Percentiles rank a stretch among this genome's conserved stretches.
Evolutionary conservation across 306 rosid species (phyloP).

Genomic region (Biancaea sappan): DNA sequence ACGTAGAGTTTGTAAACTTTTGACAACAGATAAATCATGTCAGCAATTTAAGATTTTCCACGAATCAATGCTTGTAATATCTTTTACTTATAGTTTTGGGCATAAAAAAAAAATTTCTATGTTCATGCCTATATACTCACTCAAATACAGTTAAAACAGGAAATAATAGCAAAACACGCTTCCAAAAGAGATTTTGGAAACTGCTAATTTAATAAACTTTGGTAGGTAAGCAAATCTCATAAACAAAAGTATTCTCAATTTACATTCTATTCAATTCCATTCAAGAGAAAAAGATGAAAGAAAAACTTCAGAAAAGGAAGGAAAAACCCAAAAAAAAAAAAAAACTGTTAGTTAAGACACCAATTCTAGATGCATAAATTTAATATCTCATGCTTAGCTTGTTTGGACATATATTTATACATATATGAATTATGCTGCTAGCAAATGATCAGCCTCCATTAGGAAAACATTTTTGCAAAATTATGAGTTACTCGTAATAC

Average conservation of each 20-base stretch:
- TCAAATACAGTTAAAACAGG: background rate
- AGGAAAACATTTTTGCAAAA: background rate
- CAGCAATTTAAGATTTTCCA: background rate
- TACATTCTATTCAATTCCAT: background rate
- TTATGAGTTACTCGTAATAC: background rate
- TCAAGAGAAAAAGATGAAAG: background rate
- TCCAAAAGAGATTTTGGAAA: slow-evolving; percentile 3
- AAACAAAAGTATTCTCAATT: background rate
- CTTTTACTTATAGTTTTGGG: background rate
- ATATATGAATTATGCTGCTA: background rate
- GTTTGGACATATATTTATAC: background rate
- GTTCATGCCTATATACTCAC: background rate
- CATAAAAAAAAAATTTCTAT: background rate
- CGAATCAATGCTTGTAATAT: too few relatives aligned
- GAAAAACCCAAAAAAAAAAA: too few relatives aligned
- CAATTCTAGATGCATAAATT: slow-evolving; percentile 7
- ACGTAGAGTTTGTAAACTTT: background rate
- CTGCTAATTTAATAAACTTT: background rate
- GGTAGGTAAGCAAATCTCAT: background rate
- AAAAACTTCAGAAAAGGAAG: background rate
- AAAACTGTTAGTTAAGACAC: too few relatives aligned
- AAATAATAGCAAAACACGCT: background rate
- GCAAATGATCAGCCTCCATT: background rate
- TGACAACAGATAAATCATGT: slow-evolving; percentile 3
- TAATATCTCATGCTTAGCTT: background rate